Evolutionary conservation across 805 yeast species (phyloP).

Genomic region (Wickerhamiella nectarea): DNA sequence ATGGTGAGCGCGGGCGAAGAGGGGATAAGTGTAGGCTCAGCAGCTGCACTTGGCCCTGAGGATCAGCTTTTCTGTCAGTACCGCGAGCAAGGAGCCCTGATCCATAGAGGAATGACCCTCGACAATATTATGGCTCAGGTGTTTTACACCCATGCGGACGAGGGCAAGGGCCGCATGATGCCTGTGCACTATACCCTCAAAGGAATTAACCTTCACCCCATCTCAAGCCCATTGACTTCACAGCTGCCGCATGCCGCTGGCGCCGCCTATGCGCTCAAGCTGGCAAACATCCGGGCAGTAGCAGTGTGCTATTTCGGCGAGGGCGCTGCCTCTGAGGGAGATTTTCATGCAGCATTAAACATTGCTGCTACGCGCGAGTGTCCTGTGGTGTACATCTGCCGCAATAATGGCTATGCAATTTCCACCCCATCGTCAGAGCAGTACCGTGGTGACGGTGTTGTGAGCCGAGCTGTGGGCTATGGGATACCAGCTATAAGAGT

Average conservation of each 20-base stretch:
- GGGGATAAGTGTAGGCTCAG: slow-evolving; percentile 26
- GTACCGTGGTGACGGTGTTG: slow-evolving; percentile 28
- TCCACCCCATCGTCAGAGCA: slow-evolving; percentile 26
- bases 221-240: slow-evolving; percentile 26
- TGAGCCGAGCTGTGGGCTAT: slow-evolving; percentile 25
- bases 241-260: slow-evolving; percentile 29
- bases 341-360: slow-evolving; percentile 27
- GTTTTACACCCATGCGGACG: slow-evolving; percentile 22
- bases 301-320: slow-evolving; percentile 26
- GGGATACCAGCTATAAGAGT: slow-evolving; percentile 27
- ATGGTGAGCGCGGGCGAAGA: slow-evolving; percentile 29
- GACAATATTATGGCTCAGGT: slow-evolving; percentile 25
- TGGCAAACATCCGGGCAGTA: slow-evolving; percentile 20
- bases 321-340: slow-evolving; percentile 29
- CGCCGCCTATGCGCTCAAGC: slow-evolving; percentile 27
- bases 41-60: slow-evolving; percentile 23
- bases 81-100: slow-evolving; percentile 25
- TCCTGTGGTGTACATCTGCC: slow-evolving; percentile 25
- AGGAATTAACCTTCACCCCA: slow-evolving; percentile 24
- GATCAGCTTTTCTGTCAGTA: slow-evolving; percentile 25
- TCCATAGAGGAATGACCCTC: slow-evolving; percentile 24
- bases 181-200: slow-evolving; percentile 25
- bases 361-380: slow-evolving; percentile 27
- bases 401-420: slow-evolving; percentile 28
- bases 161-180: slow-evolving; percentile 25